phyloP scores from a whole-genome alignment of 148 eudicot species.

The Spergularia bocconei region DNA sequence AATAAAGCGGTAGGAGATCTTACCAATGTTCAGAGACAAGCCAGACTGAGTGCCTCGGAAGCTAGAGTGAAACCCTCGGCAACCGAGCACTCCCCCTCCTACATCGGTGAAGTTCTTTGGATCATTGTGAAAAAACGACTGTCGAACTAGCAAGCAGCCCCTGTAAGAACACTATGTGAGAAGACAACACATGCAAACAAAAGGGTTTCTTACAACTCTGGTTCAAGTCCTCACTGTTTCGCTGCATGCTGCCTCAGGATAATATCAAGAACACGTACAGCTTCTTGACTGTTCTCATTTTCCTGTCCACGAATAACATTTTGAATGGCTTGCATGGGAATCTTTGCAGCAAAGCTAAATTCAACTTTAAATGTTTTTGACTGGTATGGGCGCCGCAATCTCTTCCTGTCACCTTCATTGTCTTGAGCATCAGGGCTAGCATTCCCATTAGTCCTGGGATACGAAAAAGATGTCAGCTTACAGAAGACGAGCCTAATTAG shows the following conservation, averaged over 20 bases:
- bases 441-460: slow-evolving; percentile 56
- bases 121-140: slow-evolving; percentile 85
- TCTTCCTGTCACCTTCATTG: slow-evolving; percentile 59
- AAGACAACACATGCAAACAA: background rate
- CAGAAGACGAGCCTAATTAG: background rate
- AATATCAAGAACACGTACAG: slow-evolving; percentile 80
- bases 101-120: slow-evolving; percentile 71
- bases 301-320: slow-evolving; percentile 86
- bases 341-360: slow-evolving; percentile 87
- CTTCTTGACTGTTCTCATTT: slow-evolving; percentile 82
- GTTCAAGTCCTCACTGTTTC: slow-evolving; percentile 57
- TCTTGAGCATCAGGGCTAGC: slow-evolving; percentile 44
- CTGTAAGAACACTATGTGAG: slow-evolving; percentile 32
- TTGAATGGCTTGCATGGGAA: slow-evolving; percentile 89
- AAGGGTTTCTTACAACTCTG: background rate
- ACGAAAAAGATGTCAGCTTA: background rate
- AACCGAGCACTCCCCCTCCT: slow-evolving; percentile 90
- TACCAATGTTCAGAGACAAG: slow-evolving; percentile 85
- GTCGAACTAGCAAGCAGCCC: slow-evolving; percentile 92
- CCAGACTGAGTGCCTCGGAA: slow-evolving; percentile 89
- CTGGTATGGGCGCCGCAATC: slow-evolving; percentile 61
- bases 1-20: background rate
- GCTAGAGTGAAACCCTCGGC: slow-evolving; percentile 93
- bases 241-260: slow-evolving; percentile 95
- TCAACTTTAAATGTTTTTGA: slow-evolving; percentile 83